These are phyloP conservation scores for Botrytis sinoallii DNA, from an alignment of 2,329 filamentous ascomycete species.

Conservation along the genomic window DNA sequence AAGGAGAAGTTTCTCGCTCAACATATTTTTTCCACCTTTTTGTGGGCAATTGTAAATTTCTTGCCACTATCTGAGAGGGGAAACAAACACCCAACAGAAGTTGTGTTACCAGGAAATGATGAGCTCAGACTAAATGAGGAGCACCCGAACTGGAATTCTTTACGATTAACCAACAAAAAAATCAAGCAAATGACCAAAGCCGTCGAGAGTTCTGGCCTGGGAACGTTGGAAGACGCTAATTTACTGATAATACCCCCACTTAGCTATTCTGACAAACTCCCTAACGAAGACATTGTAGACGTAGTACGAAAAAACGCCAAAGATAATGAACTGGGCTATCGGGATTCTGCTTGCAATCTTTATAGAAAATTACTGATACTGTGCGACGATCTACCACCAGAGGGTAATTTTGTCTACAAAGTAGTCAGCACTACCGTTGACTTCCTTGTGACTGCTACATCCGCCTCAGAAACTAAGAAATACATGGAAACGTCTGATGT, in stretches of 20 bases:
- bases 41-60: neutral
- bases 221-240: neutral
- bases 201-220: neutral
- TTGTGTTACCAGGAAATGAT: neutral
- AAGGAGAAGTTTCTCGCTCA: no score
- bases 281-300: neutral
- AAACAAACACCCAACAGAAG: accelerated
- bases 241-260: neutral
- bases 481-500: no score
- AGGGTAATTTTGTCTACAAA: no score
- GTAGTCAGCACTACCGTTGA: no score
- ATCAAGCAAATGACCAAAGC: neutral
- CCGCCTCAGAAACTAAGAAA: no score
- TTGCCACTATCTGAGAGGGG: neutral
- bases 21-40: neutral
- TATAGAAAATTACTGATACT: no score
- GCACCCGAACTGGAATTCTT: neutral
- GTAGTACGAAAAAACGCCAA: neutral
- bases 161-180: neutral
- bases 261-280: neutral
- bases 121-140: neutral
- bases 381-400: no score
- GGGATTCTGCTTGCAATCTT: neutral
- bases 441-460: no score
- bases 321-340: neutral